Conservation (phyloP, 495 filamentous ascomycete genomes). For the Aspergillus nanangensis region DNA sequence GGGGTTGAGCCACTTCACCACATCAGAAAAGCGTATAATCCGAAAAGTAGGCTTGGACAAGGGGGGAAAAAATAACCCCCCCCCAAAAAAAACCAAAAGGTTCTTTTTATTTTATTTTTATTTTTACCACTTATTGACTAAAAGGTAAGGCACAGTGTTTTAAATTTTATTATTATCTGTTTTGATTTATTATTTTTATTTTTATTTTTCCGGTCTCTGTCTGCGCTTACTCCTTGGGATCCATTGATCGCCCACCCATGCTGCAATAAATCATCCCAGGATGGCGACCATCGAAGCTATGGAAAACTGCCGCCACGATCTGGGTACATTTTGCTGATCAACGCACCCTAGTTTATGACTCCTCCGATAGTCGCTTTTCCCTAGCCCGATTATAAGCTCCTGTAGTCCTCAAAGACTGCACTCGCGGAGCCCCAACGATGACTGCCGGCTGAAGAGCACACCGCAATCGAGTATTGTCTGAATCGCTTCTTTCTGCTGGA, state of each 20-base stretch:
- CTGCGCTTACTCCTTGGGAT: conserved; percentile 31
- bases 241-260: conserved; percentile 41
- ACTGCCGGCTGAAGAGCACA: conserved; percentile 23
- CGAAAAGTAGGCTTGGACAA: too few relatives aligned
- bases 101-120: conserved; percentile 16
- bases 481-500: conserved; percentile 22
- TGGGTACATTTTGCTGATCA: conserved; percentile 37
- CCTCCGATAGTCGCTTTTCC: conserved; percentile 36
- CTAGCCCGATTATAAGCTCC: conserved; percentile 39
- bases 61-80: too few relatives aligned
- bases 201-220: conserved; percentile 35
- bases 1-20: conserved; percentile 11
- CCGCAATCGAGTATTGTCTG: conserved; percentile 8
- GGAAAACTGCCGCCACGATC: conserved; percentile 43
- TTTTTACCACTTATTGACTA: conserved; percentile 11
- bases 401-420: conserved; percentile 20
- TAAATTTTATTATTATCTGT: conserved; percentile 14
- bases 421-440: conserved; percentile 22
- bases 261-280: conserved; percentile 40
- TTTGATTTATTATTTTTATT: conserved; percentile 25
- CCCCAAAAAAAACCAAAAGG: conserved; percentile 5
- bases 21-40: not conserved
- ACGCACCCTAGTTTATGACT: conserved; percentile 42
- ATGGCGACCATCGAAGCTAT: conserved; percentile 40
- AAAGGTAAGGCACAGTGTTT: conserved; percentile 21